Conservation (phyloP, 176 grass and related monocot species). For the Carex pumila region DNA sequence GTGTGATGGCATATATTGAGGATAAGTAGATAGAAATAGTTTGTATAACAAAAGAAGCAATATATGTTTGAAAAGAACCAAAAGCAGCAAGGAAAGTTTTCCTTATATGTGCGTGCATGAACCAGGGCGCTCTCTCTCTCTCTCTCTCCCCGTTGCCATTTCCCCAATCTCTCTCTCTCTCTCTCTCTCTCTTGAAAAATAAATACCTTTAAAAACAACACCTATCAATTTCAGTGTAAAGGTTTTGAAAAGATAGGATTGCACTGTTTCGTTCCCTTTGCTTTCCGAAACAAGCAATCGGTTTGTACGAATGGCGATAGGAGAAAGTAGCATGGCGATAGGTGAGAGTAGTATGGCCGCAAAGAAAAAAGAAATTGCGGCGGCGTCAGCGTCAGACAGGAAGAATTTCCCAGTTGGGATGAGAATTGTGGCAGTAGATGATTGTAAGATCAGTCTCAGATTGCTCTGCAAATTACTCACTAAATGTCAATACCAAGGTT, state of each 20-base stretch:
- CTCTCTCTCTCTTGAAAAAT: conserved; percentile 41
- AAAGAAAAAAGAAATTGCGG: conserved; percentile 14
- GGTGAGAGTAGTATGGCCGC: conserved; percentile 42
- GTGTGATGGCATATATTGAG: background rate
- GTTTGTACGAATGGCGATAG: background rate
- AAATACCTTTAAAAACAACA: conserved; percentile 9
- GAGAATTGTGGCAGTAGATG: conserved; percentile 60
- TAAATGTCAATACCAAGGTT: conserved; percentile 56
- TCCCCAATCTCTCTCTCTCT: conserved; percentile 1
- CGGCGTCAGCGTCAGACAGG: background rate
- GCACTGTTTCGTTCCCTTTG: background rate
- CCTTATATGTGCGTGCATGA: conserved; percentile 19
- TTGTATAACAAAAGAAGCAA: background rate
- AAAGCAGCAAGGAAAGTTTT: conserved; percentile 15
- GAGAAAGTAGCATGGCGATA: conserved; percentile 38
- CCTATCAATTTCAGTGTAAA: conserved; percentile 35
- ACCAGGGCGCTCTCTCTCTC: background rate
- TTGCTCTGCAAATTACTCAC: conserved; percentile 36
- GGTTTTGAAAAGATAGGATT: conserved; percentile 30
- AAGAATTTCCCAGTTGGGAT: conserved; percentile 66
- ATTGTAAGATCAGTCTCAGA: conserved; percentile 51
- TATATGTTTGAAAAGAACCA: conserved; percentile 1
- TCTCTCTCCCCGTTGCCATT: background rate
- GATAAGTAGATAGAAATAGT: background rate
- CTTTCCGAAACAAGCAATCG: background rate